Evolutionary conservation across 345 rosid genomes (phyloP).

Genomic region (Populus deltoides): DNA sequence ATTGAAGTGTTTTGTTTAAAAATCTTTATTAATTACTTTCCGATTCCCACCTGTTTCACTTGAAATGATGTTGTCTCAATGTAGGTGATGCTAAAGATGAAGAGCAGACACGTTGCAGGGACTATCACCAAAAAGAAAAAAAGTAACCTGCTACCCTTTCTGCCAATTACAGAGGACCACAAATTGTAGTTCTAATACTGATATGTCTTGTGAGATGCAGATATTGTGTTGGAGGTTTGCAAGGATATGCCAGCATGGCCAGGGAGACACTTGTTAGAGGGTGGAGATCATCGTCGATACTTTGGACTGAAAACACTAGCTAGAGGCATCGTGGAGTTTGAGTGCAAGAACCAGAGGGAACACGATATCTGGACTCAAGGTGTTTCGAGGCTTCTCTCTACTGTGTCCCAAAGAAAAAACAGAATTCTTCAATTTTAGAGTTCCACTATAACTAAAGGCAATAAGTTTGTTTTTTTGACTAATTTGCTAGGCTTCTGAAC

Average conservation of each 20-base stretch:
- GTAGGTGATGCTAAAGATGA: constrained; percentile 85
- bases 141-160: constrained; percentile 20
- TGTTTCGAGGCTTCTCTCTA: constrained; percentile 57
- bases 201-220: constrained; percentile 33
- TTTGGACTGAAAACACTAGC: constrained; percentile 70
- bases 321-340: constrained; percentile 71
- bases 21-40: too few relatives aligned
- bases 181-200: neutral
- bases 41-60: neutral
- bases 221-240: constrained; percentile 65
- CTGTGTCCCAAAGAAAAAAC: constrained; percentile 48
- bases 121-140: constrained; percentile 87
- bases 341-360: constrained; percentile 74
- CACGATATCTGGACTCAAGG: constrained; percentile 84
- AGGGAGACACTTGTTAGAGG: constrained; percentile 71
- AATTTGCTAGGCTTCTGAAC: neutral
- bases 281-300: constrained; percentile 63
- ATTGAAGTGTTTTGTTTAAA: neutral
- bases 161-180: neutral
- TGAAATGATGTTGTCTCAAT: neutral
- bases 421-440: neutral
- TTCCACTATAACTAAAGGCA: neutral
- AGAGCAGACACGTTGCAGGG: constrained; percentile 79
- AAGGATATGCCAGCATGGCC: constrained; percentile 87
- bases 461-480: neutral